Conservation (phyloP, 306 rosid species). For the Casuarina cunninghamiana region DNA sequence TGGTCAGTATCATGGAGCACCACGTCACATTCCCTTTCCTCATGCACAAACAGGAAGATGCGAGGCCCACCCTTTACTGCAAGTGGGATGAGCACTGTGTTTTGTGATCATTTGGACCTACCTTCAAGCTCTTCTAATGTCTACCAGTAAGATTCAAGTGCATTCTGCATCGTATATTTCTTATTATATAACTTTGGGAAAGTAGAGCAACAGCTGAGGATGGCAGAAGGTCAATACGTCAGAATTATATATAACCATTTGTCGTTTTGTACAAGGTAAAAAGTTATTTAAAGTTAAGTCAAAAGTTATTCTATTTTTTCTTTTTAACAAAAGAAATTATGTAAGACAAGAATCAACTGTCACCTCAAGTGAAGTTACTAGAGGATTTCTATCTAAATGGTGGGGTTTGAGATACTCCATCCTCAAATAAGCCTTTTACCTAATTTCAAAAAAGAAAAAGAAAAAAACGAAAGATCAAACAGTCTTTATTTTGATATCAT, state of each 20-base stretch:
- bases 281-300: not conserved
- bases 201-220: too few species aligned
- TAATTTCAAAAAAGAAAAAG: too few species aligned
- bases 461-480: too few species aligned
- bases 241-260: not conserved
- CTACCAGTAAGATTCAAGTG: not conserved
- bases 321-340: too few species aligned
- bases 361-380: not conserved
- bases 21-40: constrained; percentile 17
- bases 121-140: not conserved
- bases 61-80: not conserved
- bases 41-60: constrained; percentile 10
- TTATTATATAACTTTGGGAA: not conserved
- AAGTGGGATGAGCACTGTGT: not conserved
- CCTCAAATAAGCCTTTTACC: too few species aligned
- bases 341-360: too few species aligned
- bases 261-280: not conserved
- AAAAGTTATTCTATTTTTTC: not conserved
- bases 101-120: not conserved
- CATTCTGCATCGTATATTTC: not conserved
- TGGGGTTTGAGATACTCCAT: too few species aligned
- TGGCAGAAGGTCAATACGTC: too few species aligned
- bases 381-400: not conserved
- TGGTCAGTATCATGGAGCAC: constrained; percentile 19
- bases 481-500: too few species aligned